Conservation (phyloP, 164 flowering plant genomes). For the Aristolochia californica region DNA sequence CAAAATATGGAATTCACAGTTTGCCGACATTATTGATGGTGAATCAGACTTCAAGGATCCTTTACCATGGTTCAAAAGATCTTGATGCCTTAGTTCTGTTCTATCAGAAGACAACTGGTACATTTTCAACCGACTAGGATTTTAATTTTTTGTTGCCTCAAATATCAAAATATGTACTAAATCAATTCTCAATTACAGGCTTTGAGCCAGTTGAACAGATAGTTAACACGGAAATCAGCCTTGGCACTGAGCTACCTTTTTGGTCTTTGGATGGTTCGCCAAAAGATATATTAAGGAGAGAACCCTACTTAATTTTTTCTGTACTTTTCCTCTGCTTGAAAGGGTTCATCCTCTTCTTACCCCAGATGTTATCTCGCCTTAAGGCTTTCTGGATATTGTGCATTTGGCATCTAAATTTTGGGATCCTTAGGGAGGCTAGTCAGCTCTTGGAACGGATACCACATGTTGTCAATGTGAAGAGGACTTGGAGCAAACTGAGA, state of each 20-base stretch:
- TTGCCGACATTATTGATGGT: constrained; percentile 59
- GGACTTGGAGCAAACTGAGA: constrained; percentile 59
- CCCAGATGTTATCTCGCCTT: constrained; percentile 25
- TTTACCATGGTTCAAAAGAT: constrained; percentile 55
- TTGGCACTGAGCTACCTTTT: constrained; percentile 11
- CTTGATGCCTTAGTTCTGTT: constrained; percentile 43
- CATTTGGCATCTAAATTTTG: constrained; percentile 52
- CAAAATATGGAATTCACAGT: constrained; percentile 83
- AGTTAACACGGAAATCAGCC: constrained; percentile 11
- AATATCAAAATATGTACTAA: neutral
- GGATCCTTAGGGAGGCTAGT: constrained; percentile 62
- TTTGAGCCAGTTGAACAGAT: constrained; percentile 14
- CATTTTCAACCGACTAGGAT: neutral
- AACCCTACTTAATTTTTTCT: constrained; percentile 46
- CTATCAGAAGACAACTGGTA: constrained; percentile 67
- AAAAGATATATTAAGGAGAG: constrained; percentile 31
- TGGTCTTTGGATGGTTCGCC: constrained; percentile 17
- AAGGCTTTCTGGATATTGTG: constrained; percentile 40
- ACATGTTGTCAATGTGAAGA: constrained; percentile 51
- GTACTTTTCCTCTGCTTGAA: constrained; percentile 40
- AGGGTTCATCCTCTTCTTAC: constrained; percentile 24
- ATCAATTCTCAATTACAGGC: constrained; percentile 10
- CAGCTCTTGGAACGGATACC: constrained; percentile 49
- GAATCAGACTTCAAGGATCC: constrained; percentile 41
- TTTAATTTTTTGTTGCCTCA: neutral